Conservation (phyloP, 2,329 filamentous ascomycete species). For the Atkinsonella texensis region DNA sequence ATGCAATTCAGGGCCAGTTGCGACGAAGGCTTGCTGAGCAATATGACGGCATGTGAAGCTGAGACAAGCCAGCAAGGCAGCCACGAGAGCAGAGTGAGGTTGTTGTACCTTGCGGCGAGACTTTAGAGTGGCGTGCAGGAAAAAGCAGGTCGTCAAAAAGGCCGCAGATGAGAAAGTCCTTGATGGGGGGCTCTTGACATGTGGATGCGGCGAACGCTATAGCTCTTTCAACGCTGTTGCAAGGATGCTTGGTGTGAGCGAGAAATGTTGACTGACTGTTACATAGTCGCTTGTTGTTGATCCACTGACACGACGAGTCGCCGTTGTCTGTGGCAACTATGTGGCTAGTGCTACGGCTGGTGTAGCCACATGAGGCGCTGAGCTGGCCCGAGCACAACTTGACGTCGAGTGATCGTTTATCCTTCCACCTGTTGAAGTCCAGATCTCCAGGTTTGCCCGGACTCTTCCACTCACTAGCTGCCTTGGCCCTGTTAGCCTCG, state of each 20-base stretch:
- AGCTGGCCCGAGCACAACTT: too few relatives aligned
- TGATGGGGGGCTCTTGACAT: background rate
- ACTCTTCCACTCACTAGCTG: background rate
- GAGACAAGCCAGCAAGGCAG: slow-evolving; percentile 5
- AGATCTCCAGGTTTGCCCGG: background rate
- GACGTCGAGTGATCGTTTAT: too few relatives aligned
- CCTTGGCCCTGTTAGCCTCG: background rate
- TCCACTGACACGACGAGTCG: slow-evolving; percentile 23
- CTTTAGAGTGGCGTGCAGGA: slow-evolving; percentile 1
- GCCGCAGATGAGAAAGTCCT: slow-evolving; percentile 4
- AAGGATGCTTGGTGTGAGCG: slow-evolving; percentile 4
- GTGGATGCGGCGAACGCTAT: background rate
- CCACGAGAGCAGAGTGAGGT: slow-evolving; percentile 1
- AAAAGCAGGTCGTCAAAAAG: slow-evolving; percentile 3
- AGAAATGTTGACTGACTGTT: background rate
- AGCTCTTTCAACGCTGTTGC: slow-evolving; percentile 1
- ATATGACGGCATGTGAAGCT: background rate
- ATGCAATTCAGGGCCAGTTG: background rate
- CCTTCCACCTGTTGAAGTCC: background rate
- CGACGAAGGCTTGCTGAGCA: background rate
- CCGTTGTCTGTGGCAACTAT: slow-evolving; percentile 29
- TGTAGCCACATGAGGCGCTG: slow-evolving; percentile 5
- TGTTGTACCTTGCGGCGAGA: background rate
- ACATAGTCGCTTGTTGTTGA: slow-evolving; percentile 6
- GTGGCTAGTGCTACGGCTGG: background rate